phyloP scores from a whole-genome alignment of 1,284 basidiomycete genomes.

The Tilletia indica region DNA sequence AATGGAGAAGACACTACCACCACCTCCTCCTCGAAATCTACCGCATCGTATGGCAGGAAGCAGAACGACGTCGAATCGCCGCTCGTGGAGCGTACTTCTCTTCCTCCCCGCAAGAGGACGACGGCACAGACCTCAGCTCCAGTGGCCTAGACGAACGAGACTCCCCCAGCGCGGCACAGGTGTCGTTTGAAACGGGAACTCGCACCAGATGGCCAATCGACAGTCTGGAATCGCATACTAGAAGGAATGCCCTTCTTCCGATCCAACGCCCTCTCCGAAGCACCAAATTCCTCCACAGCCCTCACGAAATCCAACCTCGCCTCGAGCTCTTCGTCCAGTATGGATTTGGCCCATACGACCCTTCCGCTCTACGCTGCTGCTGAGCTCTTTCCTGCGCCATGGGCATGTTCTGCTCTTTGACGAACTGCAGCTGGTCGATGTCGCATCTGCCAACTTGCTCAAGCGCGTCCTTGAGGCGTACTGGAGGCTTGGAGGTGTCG shows the following conservation, averaged over 20 bases:
- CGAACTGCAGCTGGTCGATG: slow-evolving; percentile 71
- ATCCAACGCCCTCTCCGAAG: slow-evolving; percentile 30
- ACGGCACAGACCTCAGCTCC: neutral
- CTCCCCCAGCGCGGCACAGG: slow-evolving; percentile 33
- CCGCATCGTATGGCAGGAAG: slow-evolving; percentile 66
- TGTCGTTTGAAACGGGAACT: slow-evolving; percentile 57
- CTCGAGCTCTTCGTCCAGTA: neutral
- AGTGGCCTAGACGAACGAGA: neutral
- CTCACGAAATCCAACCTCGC: neutral
- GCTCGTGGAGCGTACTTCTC: slow-evolving; percentile 35
- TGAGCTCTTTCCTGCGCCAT: slow-evolving; percentile 61
- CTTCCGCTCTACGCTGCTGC: slow-evolving; percentile 61
- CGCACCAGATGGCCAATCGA: slow-evolving; percentile 29
- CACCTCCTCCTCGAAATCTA: slow-evolving; percentile 70
- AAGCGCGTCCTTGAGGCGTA: slow-evolving; percentile 73
- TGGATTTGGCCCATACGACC: slow-evolving; percentile 36
- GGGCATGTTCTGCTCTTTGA: slow-evolving; percentile 69
- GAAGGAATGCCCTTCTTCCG: slow-evolving; percentile 45
- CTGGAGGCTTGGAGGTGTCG: slow-evolving; percentile 72
- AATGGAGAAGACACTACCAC: slow-evolving; percentile 64
- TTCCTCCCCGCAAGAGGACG: slow-evolving; percentile 18
- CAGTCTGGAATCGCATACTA: slow-evolving; percentile 30
- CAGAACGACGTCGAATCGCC: slow-evolving; percentile 58
- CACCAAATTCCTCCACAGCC: neutral
- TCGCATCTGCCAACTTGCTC: slow-evolving; percentile 66